These are phyloP conservation scores for Termitomyces sp. DNA, from an alignment of 768 basidiomycete species.

Conservation along the genomic window DNA sequence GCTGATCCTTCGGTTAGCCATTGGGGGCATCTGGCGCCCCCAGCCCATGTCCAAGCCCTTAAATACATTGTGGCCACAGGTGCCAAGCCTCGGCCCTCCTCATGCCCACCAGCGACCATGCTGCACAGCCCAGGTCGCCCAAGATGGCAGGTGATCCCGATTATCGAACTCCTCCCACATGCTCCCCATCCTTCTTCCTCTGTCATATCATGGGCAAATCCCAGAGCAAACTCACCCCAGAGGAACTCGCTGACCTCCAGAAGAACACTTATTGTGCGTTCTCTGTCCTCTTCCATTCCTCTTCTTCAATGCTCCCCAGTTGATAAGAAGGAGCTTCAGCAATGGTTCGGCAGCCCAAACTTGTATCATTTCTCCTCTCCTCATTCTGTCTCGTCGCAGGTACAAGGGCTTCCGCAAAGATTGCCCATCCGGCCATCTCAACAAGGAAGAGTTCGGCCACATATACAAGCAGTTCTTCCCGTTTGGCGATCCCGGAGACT, in stretches of 20 bases:
- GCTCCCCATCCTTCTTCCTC: slow-evolving; percentile 9
- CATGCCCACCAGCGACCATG: slow-evolving; percentile 20
- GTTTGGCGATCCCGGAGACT: slow-evolving; percentile 94
- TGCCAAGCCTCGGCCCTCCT: slow-evolving; percentile 12
- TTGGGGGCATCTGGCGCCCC: slow-evolving; percentile 6
- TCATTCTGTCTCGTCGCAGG: slow-evolving; percentile 39
- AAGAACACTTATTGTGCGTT: slow-evolving; percentile 94
- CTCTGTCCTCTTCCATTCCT: slow-evolving; percentile 7
- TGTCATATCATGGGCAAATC: slow-evolving; percentile 86
- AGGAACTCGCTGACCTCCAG: slow-evolving; percentile 92
- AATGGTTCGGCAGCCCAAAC: slow-evolving; percentile 52
- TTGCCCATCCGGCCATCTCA: slow-evolving; percentile 94
- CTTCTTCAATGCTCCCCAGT: slow-evolving; percentile 40
- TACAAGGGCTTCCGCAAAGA: slow-evolving; percentile 99
- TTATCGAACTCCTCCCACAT: slow-evolving; percentile 11
- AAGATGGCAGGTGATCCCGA: slow-evolving; percentile 17
- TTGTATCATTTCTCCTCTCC: slow-evolving; percentile 1
- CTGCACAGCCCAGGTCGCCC: slow-evolving; percentile 17
- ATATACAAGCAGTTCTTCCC: slow-evolving; percentile 99
- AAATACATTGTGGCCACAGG: slow-evolving; percentile 13
- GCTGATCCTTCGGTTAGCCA: slow-evolving; percentile 25
- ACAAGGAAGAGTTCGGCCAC: slow-evolving; percentile 91
- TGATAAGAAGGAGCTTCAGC: slow-evolving; percentile 95
- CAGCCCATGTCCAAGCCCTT: slow-evolving; percentile 8
- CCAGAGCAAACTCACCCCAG: slow-evolving; percentile 90